Conservation (phyloP, 2,329 filamentous ascomycete species). For the Epichloe gansuensis region DNA sequence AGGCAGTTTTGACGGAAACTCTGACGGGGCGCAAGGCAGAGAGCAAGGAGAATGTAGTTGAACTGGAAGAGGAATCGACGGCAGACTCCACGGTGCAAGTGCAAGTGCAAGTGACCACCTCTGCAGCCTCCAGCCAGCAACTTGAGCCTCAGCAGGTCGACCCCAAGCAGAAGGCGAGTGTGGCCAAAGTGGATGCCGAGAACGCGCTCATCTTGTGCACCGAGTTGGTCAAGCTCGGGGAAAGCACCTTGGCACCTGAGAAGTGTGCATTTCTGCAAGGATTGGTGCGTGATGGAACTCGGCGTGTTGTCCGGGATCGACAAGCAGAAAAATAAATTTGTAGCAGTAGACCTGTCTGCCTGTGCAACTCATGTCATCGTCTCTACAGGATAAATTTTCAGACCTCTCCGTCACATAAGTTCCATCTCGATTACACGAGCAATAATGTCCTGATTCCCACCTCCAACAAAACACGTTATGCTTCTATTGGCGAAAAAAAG, state of each 20-base stretch:
- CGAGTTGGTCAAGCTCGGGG: conserved; percentile 37
- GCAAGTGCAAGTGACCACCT: not conserved
- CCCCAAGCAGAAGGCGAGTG: conserved; percentile 29
- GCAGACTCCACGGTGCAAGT: conserved; percentile 14
- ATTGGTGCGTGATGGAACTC: conserved; percentile 38
- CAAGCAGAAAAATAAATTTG: not conserved
- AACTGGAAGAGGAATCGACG: conserved; percentile 8
- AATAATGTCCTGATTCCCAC: not conserved
- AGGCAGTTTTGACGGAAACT: conserved; percentile 31
- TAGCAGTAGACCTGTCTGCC: too few relatives aligned
- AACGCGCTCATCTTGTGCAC: conserved; percentile 48
- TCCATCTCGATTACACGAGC: not conserved
- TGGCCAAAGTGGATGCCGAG: conserved; percentile 43
- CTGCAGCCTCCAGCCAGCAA: conserved; percentile 17
- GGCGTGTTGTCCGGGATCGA: conserved; percentile 24
- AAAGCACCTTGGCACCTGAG: conserved; percentile 26
- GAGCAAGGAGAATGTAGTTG: conserved; percentile 6
- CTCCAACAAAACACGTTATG: not conserved
- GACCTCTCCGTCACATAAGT: too few relatives aligned
- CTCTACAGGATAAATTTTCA: too few relatives aligned
- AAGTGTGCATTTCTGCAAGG: conserved; percentile 31
- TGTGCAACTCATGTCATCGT: too few relatives aligned
- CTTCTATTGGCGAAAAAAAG: not conserved
- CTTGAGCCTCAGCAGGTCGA: conserved; percentile 37
- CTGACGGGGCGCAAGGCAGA: conserved; percentile 30